Conservation (phyloP, 352 stramenopile genomes). For the Pythium utonaiense region DNA sequence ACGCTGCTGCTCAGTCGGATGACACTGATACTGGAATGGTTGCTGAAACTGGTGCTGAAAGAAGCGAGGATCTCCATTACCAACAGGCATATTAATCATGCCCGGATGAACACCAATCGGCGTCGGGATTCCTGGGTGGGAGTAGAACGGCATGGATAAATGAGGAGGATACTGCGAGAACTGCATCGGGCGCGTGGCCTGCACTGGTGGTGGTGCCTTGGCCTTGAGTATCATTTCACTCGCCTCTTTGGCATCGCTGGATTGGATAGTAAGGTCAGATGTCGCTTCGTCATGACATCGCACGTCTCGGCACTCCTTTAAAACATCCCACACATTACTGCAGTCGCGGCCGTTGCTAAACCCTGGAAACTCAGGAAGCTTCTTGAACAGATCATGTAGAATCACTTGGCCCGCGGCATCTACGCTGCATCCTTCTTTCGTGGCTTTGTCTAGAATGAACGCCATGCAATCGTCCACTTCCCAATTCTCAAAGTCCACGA, state of each 20-base stretch:
- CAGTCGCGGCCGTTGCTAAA: slow-evolving; percentile 78
- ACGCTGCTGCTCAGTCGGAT: no score
- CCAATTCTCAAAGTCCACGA: slow-evolving; percentile 89
- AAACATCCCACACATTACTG: slow-evolving; percentile 54
- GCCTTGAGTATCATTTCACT: slow-evolving; percentile 30
- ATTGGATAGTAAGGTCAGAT: no score
- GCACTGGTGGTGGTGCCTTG: slow-evolving; percentile 31
- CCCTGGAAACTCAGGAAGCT: slow-evolving; percentile 41
- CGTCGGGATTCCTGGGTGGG: neutral
- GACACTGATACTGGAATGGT: neutral
- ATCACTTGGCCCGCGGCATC: slow-evolving; percentile 29
- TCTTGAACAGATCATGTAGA: slow-evolving; percentile 32
- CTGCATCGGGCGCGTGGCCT: neutral
- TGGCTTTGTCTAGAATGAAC: slow-evolving; percentile 51
- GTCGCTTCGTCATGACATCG: no score
- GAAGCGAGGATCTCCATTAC: neutral
- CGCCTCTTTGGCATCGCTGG: slow-evolving; percentile 50
- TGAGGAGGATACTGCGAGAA: neutral
- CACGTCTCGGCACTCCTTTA: slow-evolving; percentile 61
- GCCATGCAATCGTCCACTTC: slow-evolving; percentile 73
- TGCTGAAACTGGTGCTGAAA: neutral
- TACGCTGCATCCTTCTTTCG: slow-evolving; percentile 38
- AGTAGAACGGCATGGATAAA: neutral
- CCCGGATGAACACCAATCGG: neutral
- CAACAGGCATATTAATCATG: neutral